Base-by-base conservation (phyloP, 2,329 filamentous ascomycete genomes). In the Hysterium pulicare region DNA sequence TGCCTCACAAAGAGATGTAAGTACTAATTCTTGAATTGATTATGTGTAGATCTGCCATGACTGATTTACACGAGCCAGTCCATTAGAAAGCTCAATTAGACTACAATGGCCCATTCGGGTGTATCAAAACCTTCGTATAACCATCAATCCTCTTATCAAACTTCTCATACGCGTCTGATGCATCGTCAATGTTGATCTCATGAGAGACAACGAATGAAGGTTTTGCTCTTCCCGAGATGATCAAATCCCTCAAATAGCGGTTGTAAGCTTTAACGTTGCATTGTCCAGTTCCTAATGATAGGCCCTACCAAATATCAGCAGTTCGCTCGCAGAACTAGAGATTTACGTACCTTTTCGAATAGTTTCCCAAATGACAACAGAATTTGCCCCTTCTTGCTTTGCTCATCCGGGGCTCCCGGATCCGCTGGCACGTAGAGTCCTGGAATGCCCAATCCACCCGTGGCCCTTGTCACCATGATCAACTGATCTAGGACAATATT, bases 251-350 rank as follows among this genome's bases (percentile, higher is more conserved):
- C 30, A 85, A 64, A 53, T 84, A 82, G 19, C 81, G 71, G 57
- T 85, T 85, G 62, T 85, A 85, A 1, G 76, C 69, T 63, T 84
- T 85, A 50, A 85, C 81, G 48, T 85, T 85, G 65, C 81, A 84
- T 56, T 84, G 80, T 0, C 81, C 80, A 3, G 78, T 82, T 8
- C 77, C 76, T 2, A 85, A 66, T 2, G 73, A 72, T 4, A 84
- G 67, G 2, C 81, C 80, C 77, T 81, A 35, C n/a, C 17, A 19
- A 28, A 11, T 13, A 45, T 54, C 19, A 34, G 13, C 20, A 32
- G 11, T 17, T 20, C 5, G 13, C 13, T 34, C 17, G 31, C 6
- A 44, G 30, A 38, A 45, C 10, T 20, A 16, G 13, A 33, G 34
- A 31, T 32, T n/a, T 42, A 40, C 53, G 38, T 59, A 75, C 79